Percentiles rank a stretch among this genome's conserved stretches.
Evolutionary conservation across 1,284 basidiomycete genomes (phyloP).

Genomic region (Flammula alnicola): DNA sequence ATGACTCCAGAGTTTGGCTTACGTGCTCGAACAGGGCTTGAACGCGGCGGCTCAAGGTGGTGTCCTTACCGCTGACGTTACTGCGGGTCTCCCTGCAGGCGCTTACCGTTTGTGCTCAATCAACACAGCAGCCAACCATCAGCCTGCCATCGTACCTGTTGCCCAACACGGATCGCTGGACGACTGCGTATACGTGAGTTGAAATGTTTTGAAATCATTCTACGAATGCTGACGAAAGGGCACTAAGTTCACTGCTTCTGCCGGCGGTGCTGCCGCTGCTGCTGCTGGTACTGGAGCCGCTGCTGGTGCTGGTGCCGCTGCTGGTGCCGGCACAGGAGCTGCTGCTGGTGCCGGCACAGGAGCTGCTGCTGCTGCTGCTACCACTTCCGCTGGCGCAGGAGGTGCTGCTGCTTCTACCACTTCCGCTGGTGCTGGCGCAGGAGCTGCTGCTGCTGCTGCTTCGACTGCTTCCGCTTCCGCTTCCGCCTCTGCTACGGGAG

Average conservation of each 20-base stretch:
- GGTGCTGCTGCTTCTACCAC: constrained; percentile 1
- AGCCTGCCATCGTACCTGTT: constrained; percentile 65
- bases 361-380: neutral
- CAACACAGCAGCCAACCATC: constrained; percentile 66
- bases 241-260: constrained; percentile 11
- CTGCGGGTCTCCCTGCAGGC: constrained; percentile 60
- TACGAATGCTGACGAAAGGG: neutral
- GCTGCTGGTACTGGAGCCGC: neutral
- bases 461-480: neutral
- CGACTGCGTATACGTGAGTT: constrained; percentile 58
- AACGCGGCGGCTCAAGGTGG: constrained; percentile 54
- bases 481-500: neutral
- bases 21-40: constrained; percentile 41
- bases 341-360: neutral
- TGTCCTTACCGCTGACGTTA: constrained; percentile 55
- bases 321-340: constrained; percentile 7
- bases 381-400: neutral
- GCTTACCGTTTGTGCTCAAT: constrained; percentile 65
- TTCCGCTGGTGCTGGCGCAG: neutral
- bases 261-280: neutral
- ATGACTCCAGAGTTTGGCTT: neutral
- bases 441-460: neutral
- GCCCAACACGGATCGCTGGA: constrained; percentile 64
- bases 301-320: neutral
- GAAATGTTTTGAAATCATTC: neutral